Percentiles rank a stretch among this genome's conserved stretches.
Evolutionary conservation across 306 rosid genomes (phyloP).

Genomic region (Elaeagnus macrophylla): DNA sequence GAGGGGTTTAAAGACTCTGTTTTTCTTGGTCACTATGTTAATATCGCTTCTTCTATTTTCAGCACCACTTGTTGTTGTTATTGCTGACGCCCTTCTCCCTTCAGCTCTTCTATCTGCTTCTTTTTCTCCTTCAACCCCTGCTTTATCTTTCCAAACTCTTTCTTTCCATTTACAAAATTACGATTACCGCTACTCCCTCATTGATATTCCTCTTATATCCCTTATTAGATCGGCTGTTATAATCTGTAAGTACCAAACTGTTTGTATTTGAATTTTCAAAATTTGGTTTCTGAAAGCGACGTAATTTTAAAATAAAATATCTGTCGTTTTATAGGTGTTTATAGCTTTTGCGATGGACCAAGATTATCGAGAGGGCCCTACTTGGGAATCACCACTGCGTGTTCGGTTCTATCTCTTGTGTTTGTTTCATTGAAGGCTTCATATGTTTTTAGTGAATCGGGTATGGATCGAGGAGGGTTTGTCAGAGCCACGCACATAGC

Average conservation of each 20-base stretch:
- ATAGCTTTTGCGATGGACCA: slow-evolving; percentile 82
- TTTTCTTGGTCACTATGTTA: slow-evolving; percentile 77
- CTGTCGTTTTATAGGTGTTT: slow-evolving; percentile 47
- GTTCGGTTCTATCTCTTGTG: slow-evolving; percentile 58
- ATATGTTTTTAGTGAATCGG: slow-evolving; percentile 36
- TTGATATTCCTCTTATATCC: slow-evolving; percentile 83
- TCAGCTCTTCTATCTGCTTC: slow-evolving; percentile 63
- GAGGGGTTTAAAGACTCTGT: slow-evolving; percentile 66
- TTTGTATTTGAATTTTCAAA: too few relatives aligned
- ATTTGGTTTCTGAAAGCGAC: too few relatives aligned
- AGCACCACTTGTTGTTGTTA: slow-evolving; percentile 64
- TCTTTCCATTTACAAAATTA: slow-evolving; percentile 60
- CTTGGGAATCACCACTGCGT: slow-evolving; percentile 68
- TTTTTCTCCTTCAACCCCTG: slow-evolving; percentile 34
- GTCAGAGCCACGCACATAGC: slow-evolving; percentile 47
- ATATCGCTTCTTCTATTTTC: slow-evolving; percentile 69
- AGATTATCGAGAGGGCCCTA: slow-evolving; percentile 74
- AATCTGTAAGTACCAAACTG: slow-evolving; percentile 47
- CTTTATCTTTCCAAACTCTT: slow-evolving; percentile 37
- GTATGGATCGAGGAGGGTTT: slow-evolving; percentile 23
- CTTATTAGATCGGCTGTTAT: slow-evolving; percentile 66
- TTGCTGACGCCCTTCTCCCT: slow-evolving; percentile 70
- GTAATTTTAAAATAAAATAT: too few relatives aligned
- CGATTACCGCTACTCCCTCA: slow-evolving; percentile 77
- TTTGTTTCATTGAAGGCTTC: slow-evolving; percentile 78